Conservation (phyloP, 2,329 filamentous ascomycete genomes). For the Clonostachys chloroleuca region DNA sequence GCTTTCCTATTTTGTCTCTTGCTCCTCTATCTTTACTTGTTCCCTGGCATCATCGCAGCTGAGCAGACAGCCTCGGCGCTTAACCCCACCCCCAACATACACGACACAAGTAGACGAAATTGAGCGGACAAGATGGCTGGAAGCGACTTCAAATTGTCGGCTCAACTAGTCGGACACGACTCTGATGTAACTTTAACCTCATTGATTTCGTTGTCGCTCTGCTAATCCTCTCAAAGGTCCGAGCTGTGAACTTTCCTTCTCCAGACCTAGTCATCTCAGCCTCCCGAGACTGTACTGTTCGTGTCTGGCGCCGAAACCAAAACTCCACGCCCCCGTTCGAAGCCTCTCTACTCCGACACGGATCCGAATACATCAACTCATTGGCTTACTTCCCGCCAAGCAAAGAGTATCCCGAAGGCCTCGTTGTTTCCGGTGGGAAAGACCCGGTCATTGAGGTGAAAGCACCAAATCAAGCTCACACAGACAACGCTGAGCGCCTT, state of each 20-base stretch:
- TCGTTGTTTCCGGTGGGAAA: constrained; percentile 83
- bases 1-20: not conserved
- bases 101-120: not conserved
- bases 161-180: constrained; percentile 82
- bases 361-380: constrained; percentile 83
- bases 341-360: constrained; percentile 71
- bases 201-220: not conserved
- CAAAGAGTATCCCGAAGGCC: constrained; percentile 65
- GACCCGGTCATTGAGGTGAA: constrained; percentile 92
- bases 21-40: not conserved
- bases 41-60: not conserved
- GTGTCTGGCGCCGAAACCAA: constrained; percentile 72
- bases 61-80: not conserved
- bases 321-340: constrained; percentile 69
- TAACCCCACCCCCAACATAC: not conserved
- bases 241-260: constrained; percentile 74
- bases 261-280: constrained; percentile 73
- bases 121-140: constrained; percentile 2
- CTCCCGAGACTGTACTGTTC: constrained; percentile 87
- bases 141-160: constrained; percentile 89
- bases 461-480: constrained; percentile 59
- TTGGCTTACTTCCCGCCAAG: constrained; percentile 72
- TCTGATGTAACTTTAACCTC: constrained; percentile 68
- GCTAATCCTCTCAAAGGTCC: constrained; percentile 57
- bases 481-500: constrained; percentile 79